Conservation (phyloP, 139 green algal genomes). For the Chara braunii region DNA sequence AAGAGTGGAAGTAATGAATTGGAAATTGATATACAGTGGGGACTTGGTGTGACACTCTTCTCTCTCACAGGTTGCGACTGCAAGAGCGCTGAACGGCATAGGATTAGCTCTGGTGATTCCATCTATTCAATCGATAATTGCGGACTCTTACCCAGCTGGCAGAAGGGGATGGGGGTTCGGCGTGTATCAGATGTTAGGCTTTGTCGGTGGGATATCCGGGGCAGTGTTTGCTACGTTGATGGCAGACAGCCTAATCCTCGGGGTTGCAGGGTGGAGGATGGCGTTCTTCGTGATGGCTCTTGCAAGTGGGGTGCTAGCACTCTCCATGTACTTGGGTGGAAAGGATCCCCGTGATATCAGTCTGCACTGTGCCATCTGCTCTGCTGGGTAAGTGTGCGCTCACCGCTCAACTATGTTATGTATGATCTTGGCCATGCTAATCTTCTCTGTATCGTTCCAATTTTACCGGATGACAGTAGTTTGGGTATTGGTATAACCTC, state of each 20-base stretch:
- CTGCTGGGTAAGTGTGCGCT: no score
- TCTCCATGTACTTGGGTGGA: constrained; percentile 8
- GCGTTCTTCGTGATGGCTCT: constrained; percentile 49
- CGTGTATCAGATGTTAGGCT: constrained; percentile 11
- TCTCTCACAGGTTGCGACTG: constrained; percentile 15
- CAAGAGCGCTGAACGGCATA: constrained; percentile 22
- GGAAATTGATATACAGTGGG: background rate
- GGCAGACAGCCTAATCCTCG: constrained; percentile 11
- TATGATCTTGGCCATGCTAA: no score
- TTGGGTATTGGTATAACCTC: no score
- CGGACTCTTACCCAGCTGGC: constrained; percentile 28
- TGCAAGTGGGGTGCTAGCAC: constrained; percentile 7
- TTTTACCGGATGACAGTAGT: no score
- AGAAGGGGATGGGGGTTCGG: constrained; percentile 28
- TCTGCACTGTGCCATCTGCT: no score
- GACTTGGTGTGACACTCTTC: no score
- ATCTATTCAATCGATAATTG: constrained; percentile 36
- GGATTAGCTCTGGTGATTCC: constrained; percentile 37
- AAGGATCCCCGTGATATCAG: no score
- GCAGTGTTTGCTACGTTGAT: constrained; percentile 52
- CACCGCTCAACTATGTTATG: no score
- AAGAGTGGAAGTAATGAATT: no score
- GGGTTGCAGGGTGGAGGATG: constrained; percentile 60
- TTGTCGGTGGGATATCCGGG: constrained; percentile 40
- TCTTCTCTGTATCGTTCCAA: no score